Evolutionary conservation across 2,329 filamentous ascomycete genomes (phyloP).

Genomic region (Chaetomium olivaceum): DNA sequence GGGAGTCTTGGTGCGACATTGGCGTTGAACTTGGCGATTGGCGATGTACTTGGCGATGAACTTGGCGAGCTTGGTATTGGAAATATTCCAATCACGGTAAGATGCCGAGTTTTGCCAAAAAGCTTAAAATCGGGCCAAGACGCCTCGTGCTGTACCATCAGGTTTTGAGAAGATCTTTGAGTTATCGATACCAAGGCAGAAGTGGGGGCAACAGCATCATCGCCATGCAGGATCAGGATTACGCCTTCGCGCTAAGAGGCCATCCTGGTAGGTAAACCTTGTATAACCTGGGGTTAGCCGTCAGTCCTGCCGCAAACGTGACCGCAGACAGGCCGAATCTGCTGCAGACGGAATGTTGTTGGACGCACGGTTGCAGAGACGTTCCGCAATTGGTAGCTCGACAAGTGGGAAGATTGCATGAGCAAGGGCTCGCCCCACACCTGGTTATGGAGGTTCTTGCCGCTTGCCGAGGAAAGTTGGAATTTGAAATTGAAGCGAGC

Average conservation of each 20-base stretch:
- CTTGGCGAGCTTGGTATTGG: not conserved
- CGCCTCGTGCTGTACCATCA: not conserved
- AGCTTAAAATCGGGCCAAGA: not conserved
- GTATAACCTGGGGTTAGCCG: not conserved
- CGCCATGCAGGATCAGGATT: slow-evolving; percentile 1
- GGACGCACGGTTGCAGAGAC: not conserved
- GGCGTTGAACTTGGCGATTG: not conserved
- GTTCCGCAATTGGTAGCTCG: not conserved
- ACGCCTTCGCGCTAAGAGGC: not conserved
- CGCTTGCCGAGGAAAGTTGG: too few relatives aligned
- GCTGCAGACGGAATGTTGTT: not conserved
- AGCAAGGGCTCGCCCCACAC: too few relatives aligned
- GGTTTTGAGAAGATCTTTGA: not conserved
- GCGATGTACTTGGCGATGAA: not conserved
- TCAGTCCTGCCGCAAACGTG: not conserved
- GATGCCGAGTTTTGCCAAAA: not conserved
- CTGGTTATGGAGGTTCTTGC: too few relatives aligned
- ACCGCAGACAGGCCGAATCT: not conserved
- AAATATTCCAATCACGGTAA: not conserved
- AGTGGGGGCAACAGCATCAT: not conserved
- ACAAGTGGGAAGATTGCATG: too few relatives aligned
- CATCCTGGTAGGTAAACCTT: not conserved
- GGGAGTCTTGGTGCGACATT: slow-evolving; percentile 3
- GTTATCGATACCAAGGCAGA: not conserved
- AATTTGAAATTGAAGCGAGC: too few relatives aligned